These are phyloP conservation scores for Penicillium sp. DNA, from an alignment of 2,329 filamentous ascomycete species.

Conservation along the genomic window DNA sequence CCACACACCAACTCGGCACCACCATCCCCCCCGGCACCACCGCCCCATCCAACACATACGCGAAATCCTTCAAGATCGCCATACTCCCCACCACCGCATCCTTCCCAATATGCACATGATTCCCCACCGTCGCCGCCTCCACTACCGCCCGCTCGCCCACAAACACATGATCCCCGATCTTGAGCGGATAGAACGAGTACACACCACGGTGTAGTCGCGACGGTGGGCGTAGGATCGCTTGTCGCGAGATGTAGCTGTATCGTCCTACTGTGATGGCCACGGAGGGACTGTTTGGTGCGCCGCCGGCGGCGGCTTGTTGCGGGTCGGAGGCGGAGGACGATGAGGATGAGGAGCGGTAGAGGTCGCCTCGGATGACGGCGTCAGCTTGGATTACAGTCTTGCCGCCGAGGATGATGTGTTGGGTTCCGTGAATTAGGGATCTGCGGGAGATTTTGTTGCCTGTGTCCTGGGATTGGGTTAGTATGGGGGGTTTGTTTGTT, in stretches of 20 bases:
- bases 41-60: conserved; percentile 73
- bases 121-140: conserved; percentile 73
- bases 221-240: conserved; percentile 71
- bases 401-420: conserved; percentile 94
- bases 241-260: conserved; percentile 78
- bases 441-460: conserved; percentile 97
- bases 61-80: conserved; percentile 86
- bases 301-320: conserved; percentile 26
- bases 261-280: conserved; percentile 73
- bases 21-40: conserved; percentile 83
- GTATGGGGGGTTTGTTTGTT: not conserved
- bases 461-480: conserved; percentile 61
- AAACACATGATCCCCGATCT: conserved; percentile 90
- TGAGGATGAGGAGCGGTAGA: no score
- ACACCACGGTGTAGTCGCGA: conserved; percentile 68
- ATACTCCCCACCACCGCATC: conserved; percentile 73
- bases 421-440: conserved; percentile 82
- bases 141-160: conserved; percentile 67
- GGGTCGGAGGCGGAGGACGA: conserved; percentile 42
- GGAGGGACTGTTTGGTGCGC: no score
- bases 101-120: conserved; percentile 74
- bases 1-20: conserved; percentile 81
- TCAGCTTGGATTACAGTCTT: conserved; percentile 94
- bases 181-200: conserved; percentile 63
- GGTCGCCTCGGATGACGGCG: conserved; percentile 85